Conservation (phyloP, 371 early-diverging fungal genomes). For the Sporodiniella umbellata region DNA sequence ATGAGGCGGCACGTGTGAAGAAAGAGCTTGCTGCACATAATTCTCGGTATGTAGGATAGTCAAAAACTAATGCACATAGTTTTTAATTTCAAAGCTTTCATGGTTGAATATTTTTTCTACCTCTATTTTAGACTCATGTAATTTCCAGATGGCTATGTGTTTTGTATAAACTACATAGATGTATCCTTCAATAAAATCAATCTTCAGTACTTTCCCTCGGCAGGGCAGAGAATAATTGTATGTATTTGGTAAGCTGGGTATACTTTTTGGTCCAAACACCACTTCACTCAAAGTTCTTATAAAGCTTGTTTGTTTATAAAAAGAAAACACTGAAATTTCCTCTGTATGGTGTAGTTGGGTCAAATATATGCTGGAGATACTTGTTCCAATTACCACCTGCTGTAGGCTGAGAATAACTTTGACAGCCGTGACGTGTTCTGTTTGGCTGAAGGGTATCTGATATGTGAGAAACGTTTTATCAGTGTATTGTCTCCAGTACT, state of each 20-base stretch:
- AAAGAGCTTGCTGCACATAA: background rate
- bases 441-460: background rate
- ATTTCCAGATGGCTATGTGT: background rate
- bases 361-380: background rate
- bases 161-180: background rate
- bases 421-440: conserved; percentile 5
- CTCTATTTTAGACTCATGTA: background rate
- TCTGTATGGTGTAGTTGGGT: background rate
- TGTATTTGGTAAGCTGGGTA: background rate
- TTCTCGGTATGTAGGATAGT: background rate
- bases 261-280: background rate
- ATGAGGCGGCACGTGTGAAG: background rate
- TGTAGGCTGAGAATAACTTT: background rate
- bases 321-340: background rate
- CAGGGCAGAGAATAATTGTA: background rate
- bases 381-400: conserved; percentile 4
- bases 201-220: background rate
- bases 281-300: background rate
- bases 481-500: background rate
- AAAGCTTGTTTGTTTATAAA: background rate
- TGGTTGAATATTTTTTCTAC: too few relatives aligned
- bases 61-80: background rate
- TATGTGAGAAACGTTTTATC: background rate
- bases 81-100: too few relatives aligned
- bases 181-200: background rate